Evolutionary conservation across 805 yeast species (phyloP).

Genomic region (Phaffomyces thermotolerans): DNA sequence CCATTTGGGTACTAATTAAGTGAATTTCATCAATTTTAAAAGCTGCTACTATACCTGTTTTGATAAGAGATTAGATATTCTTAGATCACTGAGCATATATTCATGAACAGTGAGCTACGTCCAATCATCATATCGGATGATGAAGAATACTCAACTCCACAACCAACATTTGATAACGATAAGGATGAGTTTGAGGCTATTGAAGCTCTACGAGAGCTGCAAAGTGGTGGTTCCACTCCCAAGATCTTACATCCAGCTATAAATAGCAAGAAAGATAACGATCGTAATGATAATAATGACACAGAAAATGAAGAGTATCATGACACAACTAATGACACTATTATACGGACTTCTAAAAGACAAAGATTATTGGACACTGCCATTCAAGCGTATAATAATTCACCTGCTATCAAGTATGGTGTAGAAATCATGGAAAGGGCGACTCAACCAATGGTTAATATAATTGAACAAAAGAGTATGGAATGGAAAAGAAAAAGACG

Average conservation of each 20-base stretch:
- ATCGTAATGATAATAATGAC: conserved; percentile 7
- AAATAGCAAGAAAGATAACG: conserved; percentile 2
- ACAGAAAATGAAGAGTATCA: conserved; percentile 37
- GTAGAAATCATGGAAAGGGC: conserved; percentile 54
- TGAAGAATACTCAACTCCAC: conserved; percentile 3
- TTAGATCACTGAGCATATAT: too few species aligned
- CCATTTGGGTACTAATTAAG: too few species aligned
- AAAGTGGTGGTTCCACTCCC: conserved; percentile 4
- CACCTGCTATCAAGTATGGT: conserved; percentile 47
- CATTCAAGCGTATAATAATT: conserved; percentile 29
- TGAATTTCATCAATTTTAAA: too few species aligned
- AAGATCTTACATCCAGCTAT: neutral
- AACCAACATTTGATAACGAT: neutral
- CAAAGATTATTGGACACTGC: conserved; percentile 12
- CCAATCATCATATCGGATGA: neutral
- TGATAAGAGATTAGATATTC: too few species aligned
- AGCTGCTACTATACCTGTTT: too few species aligned
- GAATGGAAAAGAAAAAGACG: conserved; percentile 34
- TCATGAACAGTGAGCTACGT: too few species aligned
- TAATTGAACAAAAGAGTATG: conserved; percentile 31
- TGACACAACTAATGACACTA: conserved; percentile 21
- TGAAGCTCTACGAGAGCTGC: conserved; percentile 8
- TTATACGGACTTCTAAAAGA: neutral
- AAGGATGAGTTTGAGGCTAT: conserved; percentile 6
- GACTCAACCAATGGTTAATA: conserved; percentile 45